Percentiles rank a stretch among this genome's conserved stretches.
phyloP scores from a whole-genome alignment of 495 filamentous ascomycete genomes.

The Penicillium parvum region DNA sequence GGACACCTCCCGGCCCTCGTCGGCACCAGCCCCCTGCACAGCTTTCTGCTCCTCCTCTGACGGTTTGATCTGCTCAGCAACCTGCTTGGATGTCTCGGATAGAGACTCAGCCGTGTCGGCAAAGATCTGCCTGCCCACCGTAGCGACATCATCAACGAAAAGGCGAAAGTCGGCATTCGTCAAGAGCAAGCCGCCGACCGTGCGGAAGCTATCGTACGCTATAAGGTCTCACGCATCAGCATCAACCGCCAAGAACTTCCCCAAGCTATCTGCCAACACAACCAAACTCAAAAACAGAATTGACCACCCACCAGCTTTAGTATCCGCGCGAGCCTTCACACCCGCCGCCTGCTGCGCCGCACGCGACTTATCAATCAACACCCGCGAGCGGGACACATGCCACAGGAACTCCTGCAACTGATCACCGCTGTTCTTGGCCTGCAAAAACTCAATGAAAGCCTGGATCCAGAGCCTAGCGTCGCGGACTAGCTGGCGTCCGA shows the following conservation, averaged over 20 bases:
- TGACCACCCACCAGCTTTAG: conserved; percentile 70
- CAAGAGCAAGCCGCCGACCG: conserved; percentile 75
- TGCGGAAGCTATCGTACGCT: conserved; percentile 82
- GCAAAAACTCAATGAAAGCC: conserved; percentile 69
- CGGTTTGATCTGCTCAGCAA: conserved; percentile 66
- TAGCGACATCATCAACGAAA: conserved; percentile 77
- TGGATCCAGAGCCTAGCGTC: conserved; percentile 67
- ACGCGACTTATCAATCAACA: conserved; percentile 64
- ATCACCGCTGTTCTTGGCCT: conserved; percentile 78
- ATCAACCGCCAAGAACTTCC: background rate
- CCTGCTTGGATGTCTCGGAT: conserved; percentile 66
- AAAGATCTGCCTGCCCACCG: conserved; percentile 79
- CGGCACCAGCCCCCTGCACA: conserved; percentile 53
- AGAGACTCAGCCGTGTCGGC: conserved; percentile 77
- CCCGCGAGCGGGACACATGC: conserved; percentile 68
- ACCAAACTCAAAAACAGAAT: background rate
- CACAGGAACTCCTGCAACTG: conserved; percentile 90
- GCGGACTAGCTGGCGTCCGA: conserved; percentile 67
- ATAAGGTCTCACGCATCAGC: conserved; percentile 19
- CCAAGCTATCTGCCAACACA: background rate
- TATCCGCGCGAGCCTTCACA: conserved; percentile 70
- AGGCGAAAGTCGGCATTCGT: conserved; percentile 87
- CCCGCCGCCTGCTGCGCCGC: conserved; percentile 57
- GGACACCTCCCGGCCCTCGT: conserved; percentile 49
- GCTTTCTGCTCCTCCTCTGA: conserved; percentile 55